A percentile compares a stretch with the other conserved stretches of the same genome.
Evolutionary conservation across 345 rosid species (phyloP).

Genomic region (Ailanthus altissimus): DNA sequence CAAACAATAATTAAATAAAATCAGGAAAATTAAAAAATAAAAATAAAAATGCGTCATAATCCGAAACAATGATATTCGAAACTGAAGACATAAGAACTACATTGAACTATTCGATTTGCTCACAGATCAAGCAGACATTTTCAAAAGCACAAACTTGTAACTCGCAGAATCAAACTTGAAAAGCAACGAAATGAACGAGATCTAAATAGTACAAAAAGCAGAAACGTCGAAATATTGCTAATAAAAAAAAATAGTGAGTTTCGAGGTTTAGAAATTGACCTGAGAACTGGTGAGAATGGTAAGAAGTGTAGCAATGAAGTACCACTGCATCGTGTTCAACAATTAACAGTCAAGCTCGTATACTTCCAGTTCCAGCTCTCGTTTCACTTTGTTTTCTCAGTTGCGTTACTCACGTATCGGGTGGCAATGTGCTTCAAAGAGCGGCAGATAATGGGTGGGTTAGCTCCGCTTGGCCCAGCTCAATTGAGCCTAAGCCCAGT

Average conservation of each 20-base stretch:
- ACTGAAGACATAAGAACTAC: neutral
- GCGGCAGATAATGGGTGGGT: neutral
- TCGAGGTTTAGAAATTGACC: conserved; percentile 21
- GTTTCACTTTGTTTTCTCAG: neutral
- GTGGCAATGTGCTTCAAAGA: neutral
- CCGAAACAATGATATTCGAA: neutral
- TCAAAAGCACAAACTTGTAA: neutral
- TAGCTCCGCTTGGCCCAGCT: neutral
- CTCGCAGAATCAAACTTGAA: neutral
- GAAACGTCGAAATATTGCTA: neutral
- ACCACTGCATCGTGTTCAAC: conserved; percentile 46
- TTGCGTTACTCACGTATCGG: neutral
- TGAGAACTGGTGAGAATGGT: conserved; percentile 56
- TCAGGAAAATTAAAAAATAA: neutral
- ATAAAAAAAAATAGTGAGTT: neutral
- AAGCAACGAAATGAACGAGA: neutral
- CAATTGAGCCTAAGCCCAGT: neutral
- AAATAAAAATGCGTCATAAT: neutral
- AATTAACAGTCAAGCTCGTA: neutral
- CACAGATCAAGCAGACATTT: conserved; percentile 3
- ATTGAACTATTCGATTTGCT: neutral
- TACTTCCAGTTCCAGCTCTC: neutral
- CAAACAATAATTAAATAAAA: neutral
- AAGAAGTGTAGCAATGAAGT: conserved; percentile 51
- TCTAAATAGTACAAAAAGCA: neutral